Base-by-base conservation (phyloP, 1,284 basidiomycete species). In the Austroboletus novae-zelandiae region DNA sequence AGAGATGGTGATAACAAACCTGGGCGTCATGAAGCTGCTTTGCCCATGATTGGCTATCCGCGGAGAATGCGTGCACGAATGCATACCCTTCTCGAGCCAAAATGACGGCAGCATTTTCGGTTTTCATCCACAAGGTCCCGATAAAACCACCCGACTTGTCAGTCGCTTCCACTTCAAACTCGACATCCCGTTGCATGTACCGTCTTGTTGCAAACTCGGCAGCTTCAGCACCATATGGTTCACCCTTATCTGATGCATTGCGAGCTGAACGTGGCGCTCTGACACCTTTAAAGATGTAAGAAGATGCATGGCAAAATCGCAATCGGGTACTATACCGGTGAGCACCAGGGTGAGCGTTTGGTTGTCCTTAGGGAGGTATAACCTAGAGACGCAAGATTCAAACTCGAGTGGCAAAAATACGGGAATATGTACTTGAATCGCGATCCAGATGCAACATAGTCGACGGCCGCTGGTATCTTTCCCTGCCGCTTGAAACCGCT, bases 91-190 rank as follows among this genome's bases (percentile, higher is more conserved):
- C 90, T 52, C 81, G 82, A n/a, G 89, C 86, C 15, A 99, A 79
- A 31, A 84, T 72, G 39, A 95, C 75, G 1, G 94, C 95, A 41
- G 82, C 86, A 66, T 98, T 98, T 57, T 93, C 89, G 2, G 74
- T 83, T 66, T 92, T 92, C 61, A 89, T 58, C 69, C 89, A 97
- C 50, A 98, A 75, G 1, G 87, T 74, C 15, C 96, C 96, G 58
- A 99, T 95, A 73, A 98, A 98, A 8, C 96, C 95, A 36, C 96
- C 96, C 15, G 88, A 88, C 73, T 97, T 98, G 75, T 99, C 96
- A 14, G 88, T 84, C 40, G 83, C 80, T 52, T 96, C 90, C 41
- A 98, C 84, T 58, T 92, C 87, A 54, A 98, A 85, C 70, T 99
- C 96, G 14, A 94, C 88, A 62, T 99, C 97, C 23, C 95, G 84